Conservation (phyloP, 2,329 filamentous ascomycete genomes). For the Leptographium galeiforme region DNA sequence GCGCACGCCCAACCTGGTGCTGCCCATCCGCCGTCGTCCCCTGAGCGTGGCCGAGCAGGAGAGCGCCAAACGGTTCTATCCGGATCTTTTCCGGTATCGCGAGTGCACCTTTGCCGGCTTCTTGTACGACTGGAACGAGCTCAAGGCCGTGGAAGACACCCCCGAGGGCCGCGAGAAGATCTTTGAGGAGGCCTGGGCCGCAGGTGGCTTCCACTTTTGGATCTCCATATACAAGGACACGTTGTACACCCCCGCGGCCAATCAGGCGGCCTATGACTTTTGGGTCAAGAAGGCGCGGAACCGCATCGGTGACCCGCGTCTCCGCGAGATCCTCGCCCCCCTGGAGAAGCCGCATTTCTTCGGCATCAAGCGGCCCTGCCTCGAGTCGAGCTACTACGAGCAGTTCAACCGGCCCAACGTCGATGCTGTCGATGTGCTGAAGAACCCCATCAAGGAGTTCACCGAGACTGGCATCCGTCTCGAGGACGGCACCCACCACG, state of each 20-base stretch:
- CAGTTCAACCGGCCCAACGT: conserved; percentile 31
- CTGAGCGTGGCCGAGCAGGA: conserved; percentile 39
- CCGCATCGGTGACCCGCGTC: conserved; percentile 34
- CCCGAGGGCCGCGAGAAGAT: conserved; percentile 33
- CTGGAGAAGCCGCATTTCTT: conserved; percentile 37
- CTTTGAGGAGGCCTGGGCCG: conserved; percentile 33
- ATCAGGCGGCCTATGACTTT: conserved; percentile 39
- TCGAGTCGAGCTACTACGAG: conserved; percentile 31
- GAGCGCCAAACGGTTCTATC: conserved; percentile 27
- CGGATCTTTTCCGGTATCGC: conserved; percentile 37
- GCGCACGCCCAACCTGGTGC: conserved; percentile 50
- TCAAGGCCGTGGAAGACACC: conserved; percentile 40
- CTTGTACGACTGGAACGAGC: conserved; percentile 39
- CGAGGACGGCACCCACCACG: conserved; percentile 25
- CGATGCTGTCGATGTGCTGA: conserved; percentile 26
- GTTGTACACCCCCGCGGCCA: conserved; percentile 30
- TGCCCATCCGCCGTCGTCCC: conserved; percentile 43
- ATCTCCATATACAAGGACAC: conserved; percentile 40
- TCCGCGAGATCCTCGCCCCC: conserved; percentile 38
- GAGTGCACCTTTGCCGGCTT: conserved; percentile 45
- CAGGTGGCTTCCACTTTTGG: conserved; percentile 44
- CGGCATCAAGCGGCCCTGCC: conserved; percentile 35
- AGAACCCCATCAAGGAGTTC: conserved; percentile 26
- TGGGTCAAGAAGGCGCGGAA: conserved; percentile 37
- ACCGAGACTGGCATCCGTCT: conserved; percentile 26